Evolutionary conservation across 805 yeast genomes (phyloP), one percentile per base, ranked within the genome.

Genomic region (Ogataea polymorpha): DNA sequence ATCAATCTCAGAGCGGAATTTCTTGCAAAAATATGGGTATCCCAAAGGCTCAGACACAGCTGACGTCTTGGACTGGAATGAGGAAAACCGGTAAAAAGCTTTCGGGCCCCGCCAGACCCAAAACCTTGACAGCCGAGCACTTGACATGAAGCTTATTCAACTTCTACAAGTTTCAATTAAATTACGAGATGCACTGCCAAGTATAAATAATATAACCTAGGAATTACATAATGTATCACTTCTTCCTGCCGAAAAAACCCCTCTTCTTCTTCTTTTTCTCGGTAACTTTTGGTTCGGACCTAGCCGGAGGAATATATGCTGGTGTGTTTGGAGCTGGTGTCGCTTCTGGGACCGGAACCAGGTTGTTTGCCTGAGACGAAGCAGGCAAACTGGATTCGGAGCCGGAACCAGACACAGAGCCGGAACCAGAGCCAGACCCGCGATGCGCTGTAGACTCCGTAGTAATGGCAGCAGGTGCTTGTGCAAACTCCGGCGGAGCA

Each of bases 161-260:
- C 13, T 24, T 10, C 27, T 24, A 11, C 12, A 24, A 24, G n/a
- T 24, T 24, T 11, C n/a, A 10, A 24, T 5, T 24, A 24, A 24
- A 10, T 12, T 24, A 24, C 27, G 14, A n/a, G 10, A 11, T 32
- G 25, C 26, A 32, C 25, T n/a, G 35, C 25, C 24, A 21, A 32
- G 21, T 24, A 14, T 14, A 13, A 36, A 32, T 15, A 27, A 24
- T 27, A 32, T 15, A 15, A 27, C 26, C 20, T 32, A 40, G 50
- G 17, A 50, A 54, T 45, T 45, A 46, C 21, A 53, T 25, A 24
- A 26, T 23, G 34, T 23, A 37, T 50, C 44, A 48, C 68, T 79
- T 79, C 73, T 78, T 79, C 58, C 82, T 76, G 39, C 96, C 86
- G 58, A 90, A 88, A 33, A 87, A 66, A 4, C 91, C 87, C 54